These are phyloP conservation scores for Beverwykella pulmonaria DNA, from an alignment of 495 filamentous ascomycete species.

Conservation along the genomic window DNA sequence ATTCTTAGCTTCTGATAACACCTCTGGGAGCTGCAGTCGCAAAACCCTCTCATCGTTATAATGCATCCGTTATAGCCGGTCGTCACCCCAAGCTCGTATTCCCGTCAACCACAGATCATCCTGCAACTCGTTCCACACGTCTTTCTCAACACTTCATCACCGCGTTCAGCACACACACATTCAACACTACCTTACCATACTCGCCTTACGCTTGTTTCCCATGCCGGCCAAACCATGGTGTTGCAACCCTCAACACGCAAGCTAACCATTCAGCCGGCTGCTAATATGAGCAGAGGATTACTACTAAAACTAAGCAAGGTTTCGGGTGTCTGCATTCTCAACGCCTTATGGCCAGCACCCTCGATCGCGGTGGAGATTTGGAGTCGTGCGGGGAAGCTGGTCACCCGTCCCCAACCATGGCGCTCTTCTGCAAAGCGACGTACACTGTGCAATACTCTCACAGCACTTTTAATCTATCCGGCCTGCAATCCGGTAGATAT, in stretches of 20 bases:
- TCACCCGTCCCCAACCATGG: neutral
- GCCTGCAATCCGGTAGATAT: neutral
- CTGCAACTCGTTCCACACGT: neutral
- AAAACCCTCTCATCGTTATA: neutral
- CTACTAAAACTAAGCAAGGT: neutral
- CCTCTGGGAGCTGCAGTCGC: neutral
- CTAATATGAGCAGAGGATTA: neutral
- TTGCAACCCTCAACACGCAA: neutral
- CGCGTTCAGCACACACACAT: neutral
- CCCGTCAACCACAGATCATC: neutral
- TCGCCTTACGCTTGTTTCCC: neutral
- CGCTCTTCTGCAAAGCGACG: no score
- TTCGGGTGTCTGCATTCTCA: neutral
- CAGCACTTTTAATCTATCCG: neutral
- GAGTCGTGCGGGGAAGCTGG: neutral
- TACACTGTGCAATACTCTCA: neutral
- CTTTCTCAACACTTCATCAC: no score
- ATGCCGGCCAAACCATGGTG: neutral
- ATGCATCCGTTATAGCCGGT: neutral
- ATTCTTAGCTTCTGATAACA: neutral
- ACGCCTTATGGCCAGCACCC: neutral
- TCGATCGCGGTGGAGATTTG: neutral
- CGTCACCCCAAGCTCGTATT: neutral
- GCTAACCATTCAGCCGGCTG: neutral
- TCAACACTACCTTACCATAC: neutral